Evolutionary conservation across 306 rosid genomes (phyloP).

Genomic region (Herpetospermum pedunculosum): DNA sequence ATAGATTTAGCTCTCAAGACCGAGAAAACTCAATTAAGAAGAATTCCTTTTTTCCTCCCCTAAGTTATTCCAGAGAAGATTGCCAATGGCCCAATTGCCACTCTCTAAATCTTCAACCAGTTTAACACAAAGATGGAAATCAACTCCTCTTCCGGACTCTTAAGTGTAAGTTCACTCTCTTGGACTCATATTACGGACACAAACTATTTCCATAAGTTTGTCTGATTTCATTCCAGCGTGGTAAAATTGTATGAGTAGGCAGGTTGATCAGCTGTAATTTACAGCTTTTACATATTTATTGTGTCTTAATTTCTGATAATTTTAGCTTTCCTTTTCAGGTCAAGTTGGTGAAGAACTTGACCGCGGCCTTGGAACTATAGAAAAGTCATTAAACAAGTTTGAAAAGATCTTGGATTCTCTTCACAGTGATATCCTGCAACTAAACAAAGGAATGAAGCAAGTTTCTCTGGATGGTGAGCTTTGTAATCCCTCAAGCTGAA

Average conservation of each 20-base stretch:
- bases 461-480: conserved; percentile 62
- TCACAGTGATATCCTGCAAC: conserved; percentile 75
- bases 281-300: neutral
- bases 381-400: conserved; percentile 71
- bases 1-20: conserved; percentile 79
- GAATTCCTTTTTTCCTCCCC: conserved; percentile 43
- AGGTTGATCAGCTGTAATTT: conserved; percentile 9
- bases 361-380: conserved; percentile 69
- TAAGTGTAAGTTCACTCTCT: conserved; percentile 42
- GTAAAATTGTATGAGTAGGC: neutral
- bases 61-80: conserved; percentile 55
- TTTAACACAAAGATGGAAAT: conserved; percentile 56
- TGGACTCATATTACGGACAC: conserved; percentile 6
- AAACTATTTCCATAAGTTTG: neutral
- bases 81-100: conserved; percentile 57
- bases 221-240: conserved; percentile 6
- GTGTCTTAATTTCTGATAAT: conserved; percentile 9
- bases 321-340: conserved; percentile 36
- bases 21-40: conserved; percentile 58
- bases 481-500: conserved; percentile 15
- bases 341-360: conserved; percentile 76
- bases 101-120: conserved; percentile 62
- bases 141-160: conserved; percentile 42
- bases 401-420: conserved; percentile 90
- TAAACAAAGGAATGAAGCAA: conserved; percentile 78